A percentile compares a stretch with the other conserved stretches of the same genome.
phyloP scores from a whole-genome alignment of 225 moss, liverwort and hornwort genomes.

The Takakia lepidozioides region DNA sequence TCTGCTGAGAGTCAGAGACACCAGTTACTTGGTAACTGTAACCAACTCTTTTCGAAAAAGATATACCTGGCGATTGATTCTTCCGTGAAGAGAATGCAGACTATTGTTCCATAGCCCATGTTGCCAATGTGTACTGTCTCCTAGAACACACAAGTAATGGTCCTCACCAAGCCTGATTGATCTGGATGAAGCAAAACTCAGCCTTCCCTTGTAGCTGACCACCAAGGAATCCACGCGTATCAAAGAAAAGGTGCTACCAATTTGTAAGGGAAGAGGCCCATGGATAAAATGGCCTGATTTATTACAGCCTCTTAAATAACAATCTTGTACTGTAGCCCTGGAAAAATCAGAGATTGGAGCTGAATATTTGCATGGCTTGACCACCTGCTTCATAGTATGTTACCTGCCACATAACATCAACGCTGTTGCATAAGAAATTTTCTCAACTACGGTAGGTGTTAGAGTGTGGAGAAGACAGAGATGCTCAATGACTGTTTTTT shows the following conservation, averaged over 20 bases:
- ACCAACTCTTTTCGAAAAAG: too few species aligned
- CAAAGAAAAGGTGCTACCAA: slow-evolving; percentile 7
- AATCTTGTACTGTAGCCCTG: background rate
- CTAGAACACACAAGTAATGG: slow-evolving; percentile 8
- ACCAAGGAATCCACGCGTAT: slow-evolving; percentile 1
- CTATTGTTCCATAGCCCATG: slow-evolving; percentile 11
- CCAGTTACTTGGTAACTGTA: too few species aligned
- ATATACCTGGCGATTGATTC: slow-evolving; percentile 24
- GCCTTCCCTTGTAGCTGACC: slow-evolving; percentile 6
- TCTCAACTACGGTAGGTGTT: too few species aligned
- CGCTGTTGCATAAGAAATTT: too few species aligned
- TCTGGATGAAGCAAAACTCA: slow-evolving; percentile 6
- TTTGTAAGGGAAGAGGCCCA: slow-evolving; percentile 4
- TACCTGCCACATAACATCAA: too few species aligned
- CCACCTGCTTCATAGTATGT: slow-evolving; percentile 43
- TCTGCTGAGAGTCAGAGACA: slow-evolving; percentile 6
- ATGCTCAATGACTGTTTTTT: too few species aligned
- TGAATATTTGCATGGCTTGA: slow-evolving; percentile 18
- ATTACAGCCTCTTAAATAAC: too few species aligned
- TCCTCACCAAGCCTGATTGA: slow-evolving; percentile 7
- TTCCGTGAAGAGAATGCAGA: slow-evolving; percentile 15
- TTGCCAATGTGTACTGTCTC: slow-evolving; percentile 15
- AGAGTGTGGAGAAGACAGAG: too few species aligned
- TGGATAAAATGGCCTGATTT: too few species aligned
- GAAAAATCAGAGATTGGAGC: slow-evolving; percentile 9